These are phyloP conservation scores for Crataegus laevigata DNA, from an alignment of 306 rosid genomes.

Conservation along the genomic window DNA sequence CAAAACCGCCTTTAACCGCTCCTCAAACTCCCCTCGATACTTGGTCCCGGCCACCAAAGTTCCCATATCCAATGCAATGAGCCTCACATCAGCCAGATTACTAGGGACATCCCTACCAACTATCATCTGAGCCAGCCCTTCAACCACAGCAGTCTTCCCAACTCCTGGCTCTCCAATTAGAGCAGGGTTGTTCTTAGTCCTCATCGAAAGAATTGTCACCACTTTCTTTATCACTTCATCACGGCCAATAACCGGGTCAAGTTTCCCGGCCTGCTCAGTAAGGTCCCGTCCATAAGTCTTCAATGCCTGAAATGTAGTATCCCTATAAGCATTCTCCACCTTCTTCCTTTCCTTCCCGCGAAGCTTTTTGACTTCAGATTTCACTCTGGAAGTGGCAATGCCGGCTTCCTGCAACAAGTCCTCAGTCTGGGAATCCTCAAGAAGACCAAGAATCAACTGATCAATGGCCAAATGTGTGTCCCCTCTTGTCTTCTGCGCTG, in stretches of 20 bases:
- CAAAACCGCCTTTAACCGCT: slow-evolving; percentile 72
- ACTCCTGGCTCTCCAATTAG: slow-evolving; percentile 96
- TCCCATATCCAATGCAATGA: slow-evolving; percentile 90
- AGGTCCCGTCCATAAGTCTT: slow-evolving; percentile 81
- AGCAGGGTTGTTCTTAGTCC: slow-evolving; percentile 87
- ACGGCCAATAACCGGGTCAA: slow-evolving; percentile 83
- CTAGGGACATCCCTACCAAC: slow-evolving; percentile 81
- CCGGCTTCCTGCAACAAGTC: slow-evolving; percentile 87
- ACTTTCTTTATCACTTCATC: slow-evolving; percentile 84
- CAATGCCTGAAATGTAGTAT: slow-evolving; percentile 65
- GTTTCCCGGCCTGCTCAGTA: slow-evolving; percentile 82
- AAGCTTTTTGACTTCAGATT: slow-evolving; percentile 65
- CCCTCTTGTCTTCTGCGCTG: slow-evolving; percentile 63
- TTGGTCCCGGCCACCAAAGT: slow-evolving; percentile 82
- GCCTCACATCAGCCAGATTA: slow-evolving; percentile 79
- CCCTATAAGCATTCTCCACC: slow-evolving; percentile 84
- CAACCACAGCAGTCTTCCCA: slow-evolving; percentile 91
- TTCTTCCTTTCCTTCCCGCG: slow-evolving; percentile 78
- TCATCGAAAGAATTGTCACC: slow-evolving; percentile 63
- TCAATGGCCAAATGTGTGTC: slow-evolving; percentile 89
- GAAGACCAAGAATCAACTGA: slow-evolving; percentile 72
- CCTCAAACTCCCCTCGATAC: slow-evolving; percentile 88
- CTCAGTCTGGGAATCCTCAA: slow-evolving; percentile 76
- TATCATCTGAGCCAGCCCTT: slow-evolving; percentile 85
- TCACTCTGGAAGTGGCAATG: slow-evolving; percentile 45